Base-by-base conservation (phyloP, 495 filamentous ascomycete species). In the Annulohypoxylon nitens region DNA sequence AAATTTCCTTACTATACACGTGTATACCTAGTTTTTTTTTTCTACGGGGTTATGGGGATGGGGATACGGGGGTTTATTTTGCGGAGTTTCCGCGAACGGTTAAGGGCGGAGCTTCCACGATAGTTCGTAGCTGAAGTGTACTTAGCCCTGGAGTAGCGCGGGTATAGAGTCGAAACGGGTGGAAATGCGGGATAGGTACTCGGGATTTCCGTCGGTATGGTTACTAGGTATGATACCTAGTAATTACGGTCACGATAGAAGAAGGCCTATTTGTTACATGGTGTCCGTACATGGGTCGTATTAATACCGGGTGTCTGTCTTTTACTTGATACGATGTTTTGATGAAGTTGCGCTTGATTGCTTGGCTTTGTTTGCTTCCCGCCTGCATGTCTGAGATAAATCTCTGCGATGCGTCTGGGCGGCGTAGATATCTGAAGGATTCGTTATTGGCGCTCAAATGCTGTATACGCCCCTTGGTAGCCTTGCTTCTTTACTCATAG, bases 71-170 rank as follows among this genome's bases (percentile, higher is more conserved):
- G 30, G 43, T 47, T n/a, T 6, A 7, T n/a, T 47, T 47, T 47
- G 50, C 50, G 50, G 50, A 54, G 50, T 54, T 54, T 54, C 50
- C 50, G 25, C 12, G 50, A 54, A 18, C n/a, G 43, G 43, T 9
- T 47, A 47, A 47, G 43, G 43, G 43, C 43, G 43, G 43, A 47
- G 16, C 43, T 47, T 47, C 43, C 43, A 47, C 43, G 43, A 20
- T 47, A 12, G 43, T n/a, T 45, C 41, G 41, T 2, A 14, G 43
- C n/a, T n/a, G 43, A 20, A 14, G 43, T 8, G n/a, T 8, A 12
- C 12, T 16, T 20, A 47, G 39, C 39, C 14, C 23, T 34, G 55
- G 34, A 41, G 26, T 59, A 41, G 18, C 39, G n/a, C 8, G 16
- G 26, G 34, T 12, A 12, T 37, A 16, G 33, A 16, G 1, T 25